Evolutionary conservation across 306 rosid species (phyloP), one percentile per base, ranked within the genome.

Genomic region (Vicia villosa): DNA sequence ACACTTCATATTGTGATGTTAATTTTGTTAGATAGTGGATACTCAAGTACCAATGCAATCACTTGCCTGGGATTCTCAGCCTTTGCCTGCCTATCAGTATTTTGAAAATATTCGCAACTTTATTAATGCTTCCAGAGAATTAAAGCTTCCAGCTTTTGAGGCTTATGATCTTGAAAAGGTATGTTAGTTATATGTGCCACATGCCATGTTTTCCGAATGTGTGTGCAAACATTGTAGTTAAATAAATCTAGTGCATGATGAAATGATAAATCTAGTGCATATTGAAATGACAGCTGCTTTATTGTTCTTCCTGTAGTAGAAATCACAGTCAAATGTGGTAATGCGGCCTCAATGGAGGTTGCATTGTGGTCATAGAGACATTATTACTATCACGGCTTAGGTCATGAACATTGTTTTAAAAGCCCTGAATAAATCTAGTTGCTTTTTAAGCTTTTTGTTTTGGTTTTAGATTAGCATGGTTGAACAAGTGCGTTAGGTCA

Each of bases 91-190:
- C 19, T 94, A 87, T 79, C 98, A 94, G 79, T 91, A 94, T 77
- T 94, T 94, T 50, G 98, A 90, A 79, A 94, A 94, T 75, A 89
- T 93, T 10, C 82, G 98, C 13, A 94, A 94, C 63, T 94, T 94
- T 82, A 79, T 94, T 47, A 88, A 79, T 26, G 96, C 92, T 10
- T 84, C 79, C 0, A 85, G 81, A 67, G 86, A 88, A 70, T 80
- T 94, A 64, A 88, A 85, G 85, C 74, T 94, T 30, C 92, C 96
- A 41, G 88, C 96, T 59, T 94, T 94, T 77, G 96, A 94, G 75
- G 97, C 97, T 68, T 94, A 92, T 76, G 97, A 88, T 79, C 86
- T 94, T 12, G 98, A 90, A 77, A 83, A 89, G 90, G 98, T 94
- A 83, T 41, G 74, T 26, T 45, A 9, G 72, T 24, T 21, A 69